phyloP scores from a whole-genome alignment of 1,284 basidiomycete genomes.

The Puccinia coronata region DNA sequence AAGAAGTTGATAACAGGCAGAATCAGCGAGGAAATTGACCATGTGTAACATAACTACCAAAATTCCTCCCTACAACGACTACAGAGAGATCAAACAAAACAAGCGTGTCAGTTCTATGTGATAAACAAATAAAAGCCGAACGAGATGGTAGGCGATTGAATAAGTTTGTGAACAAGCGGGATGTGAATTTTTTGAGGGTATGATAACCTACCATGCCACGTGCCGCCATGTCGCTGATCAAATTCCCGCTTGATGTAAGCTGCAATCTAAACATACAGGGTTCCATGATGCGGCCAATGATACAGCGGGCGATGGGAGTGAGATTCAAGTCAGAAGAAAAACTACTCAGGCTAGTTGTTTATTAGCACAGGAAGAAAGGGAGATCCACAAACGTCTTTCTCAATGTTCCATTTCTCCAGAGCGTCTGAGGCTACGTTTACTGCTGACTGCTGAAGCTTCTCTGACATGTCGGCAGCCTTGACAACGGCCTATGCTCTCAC shows the following conservation, averaged over 20 bases:
- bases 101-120: neutral
- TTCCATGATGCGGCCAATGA: neutral
- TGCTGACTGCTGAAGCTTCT: constrained; percentile 36
- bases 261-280: constrained; percentile 23
- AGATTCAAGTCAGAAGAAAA: neutral
- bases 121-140: neutral
- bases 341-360: neutral
- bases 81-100: neutral
- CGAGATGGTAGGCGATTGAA: neutral
- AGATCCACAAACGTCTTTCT: constrained; percentile 40
- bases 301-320: neutral
- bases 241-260: constrained; percentile 46
- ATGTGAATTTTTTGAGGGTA: neutral
- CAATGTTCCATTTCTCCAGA: constrained; percentile 48
- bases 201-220: constrained; percentile 42
- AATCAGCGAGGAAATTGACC: constrained; percentile 17
- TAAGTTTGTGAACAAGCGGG: too few species aligned
- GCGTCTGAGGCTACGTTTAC: constrained; percentile 43
- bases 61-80: constrained; percentile 38
- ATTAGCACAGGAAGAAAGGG: neutral
- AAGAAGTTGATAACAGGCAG: neutral
- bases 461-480: constrained; percentile 48
- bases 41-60: constrained; percentile 49
- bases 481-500: constrained; percentile 18
- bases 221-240: constrained; percentile 41